phyloP scores from a whole-genome alignment of 805 yeast species.

The Ogataea corticis region DNA sequence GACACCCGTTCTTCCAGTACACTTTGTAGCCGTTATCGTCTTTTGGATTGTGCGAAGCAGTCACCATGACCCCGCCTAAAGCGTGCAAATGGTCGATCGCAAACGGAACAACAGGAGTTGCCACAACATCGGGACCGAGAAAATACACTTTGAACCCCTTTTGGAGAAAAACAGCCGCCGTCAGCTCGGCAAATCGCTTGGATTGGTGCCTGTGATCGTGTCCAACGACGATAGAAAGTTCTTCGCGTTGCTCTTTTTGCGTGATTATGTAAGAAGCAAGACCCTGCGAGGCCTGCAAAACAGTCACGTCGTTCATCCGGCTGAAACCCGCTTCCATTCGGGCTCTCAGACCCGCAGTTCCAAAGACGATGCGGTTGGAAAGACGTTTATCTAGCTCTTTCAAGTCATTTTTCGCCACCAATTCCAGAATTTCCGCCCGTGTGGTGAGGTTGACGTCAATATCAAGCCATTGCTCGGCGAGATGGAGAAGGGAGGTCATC shows the following conservation, averaged over 20 bases:
- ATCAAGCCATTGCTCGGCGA: conserved; percentile 40
- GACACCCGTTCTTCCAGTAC: conserved; percentile 92
- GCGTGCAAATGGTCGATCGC: conserved; percentile 64
- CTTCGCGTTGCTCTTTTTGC: conserved; percentile 33
- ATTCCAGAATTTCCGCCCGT: conserved; percentile 51
- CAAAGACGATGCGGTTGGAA: conserved; percentile 69
- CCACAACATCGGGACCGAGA: conserved; percentile 54
- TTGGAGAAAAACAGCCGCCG: conserved; percentile 71
- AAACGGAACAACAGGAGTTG: conserved; percentile 93
- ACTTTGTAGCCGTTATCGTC: conserved; percentile 93
- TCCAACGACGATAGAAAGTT: conserved; percentile 66
- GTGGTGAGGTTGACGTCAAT: conserved; percentile 44
- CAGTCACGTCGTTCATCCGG: conserved; percentile 86
- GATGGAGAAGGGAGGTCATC: background rate
- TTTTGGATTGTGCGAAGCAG: conserved; percentile 87
- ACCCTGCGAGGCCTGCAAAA: conserved; percentile 89
- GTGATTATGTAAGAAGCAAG: conserved; percentile 52
- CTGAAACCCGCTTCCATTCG: conserved; percentile 89
- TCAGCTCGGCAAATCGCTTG: conserved; percentile 69
- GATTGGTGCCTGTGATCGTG: conserved; percentile 92
- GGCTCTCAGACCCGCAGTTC: conserved; percentile 91
- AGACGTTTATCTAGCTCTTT: conserved; percentile 53
- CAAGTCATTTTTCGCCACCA: conserved; percentile 41
- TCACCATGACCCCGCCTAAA: conserved; percentile 86
- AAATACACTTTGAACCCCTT: conserved; percentile 71